phyloP scores from a whole-genome alignment of 1,284 basidiomycete genomes.

The Trametes sp. region DNA sequence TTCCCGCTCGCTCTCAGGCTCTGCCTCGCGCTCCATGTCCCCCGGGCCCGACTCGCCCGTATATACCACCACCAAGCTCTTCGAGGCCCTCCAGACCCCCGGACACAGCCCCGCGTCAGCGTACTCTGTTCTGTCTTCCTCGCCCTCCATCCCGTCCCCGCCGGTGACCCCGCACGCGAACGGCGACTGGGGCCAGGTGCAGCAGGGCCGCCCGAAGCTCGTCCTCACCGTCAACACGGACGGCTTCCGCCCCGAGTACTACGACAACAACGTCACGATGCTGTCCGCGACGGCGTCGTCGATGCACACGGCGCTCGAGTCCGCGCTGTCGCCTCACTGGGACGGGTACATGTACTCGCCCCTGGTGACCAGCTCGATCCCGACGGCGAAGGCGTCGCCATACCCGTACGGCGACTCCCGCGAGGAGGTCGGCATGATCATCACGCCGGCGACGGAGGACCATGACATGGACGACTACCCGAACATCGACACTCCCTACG shows the following conservation, averaged over 20 bases:
- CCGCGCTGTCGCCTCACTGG: constrained; percentile 27
- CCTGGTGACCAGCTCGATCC: constrained; percentile 33
- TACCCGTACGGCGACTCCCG: constrained; percentile 31
- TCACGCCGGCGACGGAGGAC: constrained; percentile 37
- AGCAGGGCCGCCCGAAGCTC: constrained; percentile 47
- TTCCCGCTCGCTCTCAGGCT: constrained; percentile 32
- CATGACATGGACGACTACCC: constrained; percentile 40
- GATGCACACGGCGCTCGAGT: constrained; percentile 78
- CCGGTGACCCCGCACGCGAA: constrained; percentile 59
- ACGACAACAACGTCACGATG: constrained; percentile 57
- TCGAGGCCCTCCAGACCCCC: constrained; percentile 36
- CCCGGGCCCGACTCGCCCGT: constrained; percentile 37
- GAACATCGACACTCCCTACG: constrained; percentile 34
- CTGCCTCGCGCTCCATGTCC: constrained; percentile 35
- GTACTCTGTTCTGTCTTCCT: constrained; percentile 42
- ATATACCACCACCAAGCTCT: constrained; percentile 37
- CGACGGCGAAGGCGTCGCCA: constrained; percentile 37
- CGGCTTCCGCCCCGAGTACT: constrained; percentile 58
- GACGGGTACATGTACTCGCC: constrained; percentile 38
- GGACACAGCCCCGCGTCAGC: constrained; percentile 39
- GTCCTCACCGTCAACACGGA: constrained; percentile 67
- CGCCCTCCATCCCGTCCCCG: constrained; percentile 40
- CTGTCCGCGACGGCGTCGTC: constrained; percentile 62
- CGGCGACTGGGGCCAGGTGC: constrained; percentile 48
- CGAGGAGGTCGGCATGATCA: constrained; percentile 38